Evolutionary conservation across 2,329 filamentous ascomycete species (phyloP), one percentile per base, ranked within the genome.

Genomic region (Fusarium goolgardi): DNA sequence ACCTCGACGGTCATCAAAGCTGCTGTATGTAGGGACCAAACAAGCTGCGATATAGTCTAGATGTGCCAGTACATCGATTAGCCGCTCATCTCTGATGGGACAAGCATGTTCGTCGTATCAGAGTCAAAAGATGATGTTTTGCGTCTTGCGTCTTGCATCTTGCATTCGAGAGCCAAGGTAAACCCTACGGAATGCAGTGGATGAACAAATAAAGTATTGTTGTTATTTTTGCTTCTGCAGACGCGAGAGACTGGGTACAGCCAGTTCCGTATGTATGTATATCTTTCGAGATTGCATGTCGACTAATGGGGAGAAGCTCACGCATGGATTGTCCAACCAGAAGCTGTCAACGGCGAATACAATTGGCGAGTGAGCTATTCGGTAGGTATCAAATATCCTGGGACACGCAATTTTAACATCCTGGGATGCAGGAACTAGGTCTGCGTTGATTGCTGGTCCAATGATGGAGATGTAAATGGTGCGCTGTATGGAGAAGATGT

Each of bases 301-400:
- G 59, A 71, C 61, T 69, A 59, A 64, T 62, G 71, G 68, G 71
- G 69, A 72, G 60, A 73, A 67, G 55, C 59, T 59, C 35, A 35
- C 51, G 52, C 44, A 29, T 45, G 63, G 51, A 74, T 75, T 75
- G 67, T 63, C 74, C 71, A 75, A 75, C 73, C 73, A 75, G 66
- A 54, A 51, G 61, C 49, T 50, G 54, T 51, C 21, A 47, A 57
- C 31, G 23, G 41, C 23, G 50, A 32, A 37, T 54, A 52, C 59
- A 50, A 68, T 58, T 68, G 59, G 55, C 25, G 52, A 71, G 67
- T 64, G 64, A 71, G 71, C 71, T 70, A 68, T 43, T 41, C 47
- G 47, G 59, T 46, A 62, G 53, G 62, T 71, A 64, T 73, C 55
- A 47, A 55, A 72, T 70, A 65, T 59, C 60, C 68, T 57, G 59